Base-by-base conservation (phyloP, 2,329 filamentous ascomycete species). In the Penicillium sp. region DNA sequence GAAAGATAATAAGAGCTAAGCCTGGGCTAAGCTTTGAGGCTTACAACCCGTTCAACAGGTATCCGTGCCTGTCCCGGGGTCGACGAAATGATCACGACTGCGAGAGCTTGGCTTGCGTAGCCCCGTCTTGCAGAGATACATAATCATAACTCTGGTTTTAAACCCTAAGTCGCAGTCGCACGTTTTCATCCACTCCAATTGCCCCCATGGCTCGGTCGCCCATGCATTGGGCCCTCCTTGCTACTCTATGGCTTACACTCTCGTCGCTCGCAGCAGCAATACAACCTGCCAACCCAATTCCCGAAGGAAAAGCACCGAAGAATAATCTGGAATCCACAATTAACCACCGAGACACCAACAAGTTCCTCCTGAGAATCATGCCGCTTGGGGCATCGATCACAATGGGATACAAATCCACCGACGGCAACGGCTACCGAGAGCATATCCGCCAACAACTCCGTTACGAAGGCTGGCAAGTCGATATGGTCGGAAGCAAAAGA, bases 361-460 rank as follows among this genome's bases (percentile, higher is more conserved):
- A 49, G 10, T 57, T 57, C 20, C 18, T 49, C 1, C 40, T 60
- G 1, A 42, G 51, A 2, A 23, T 60, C 10, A 38, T 60, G 39
- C 66, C 70, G 1, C 62, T 73, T 4, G 69, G 70, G 1, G 68
- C 71, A 13, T 72, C 67, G 2, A 71, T 72, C 38, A 72, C 69
- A 0, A 54, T 49, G 13, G 73, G 73, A 3, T 71, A 62, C 31
- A 45, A 33, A 8, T 64, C 62, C 1, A 47, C 46, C 7, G 60
- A 60, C 37, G 65, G 65, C 1, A 75, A 75, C 52, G 71, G 72
- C 6, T 76, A 74, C 48, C 68, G 72, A 7, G 53, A 68, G 40
- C 39, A 45, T 25, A 65, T 77, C 9, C 65, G 66, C 12, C 60
- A 71, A 32, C 49, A 64, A 44, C 63, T 76, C 7, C 56, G 58